Conservation (phyloP, 768 basidiomycete genomes). For the Antrodiella citrinella region DNA sequence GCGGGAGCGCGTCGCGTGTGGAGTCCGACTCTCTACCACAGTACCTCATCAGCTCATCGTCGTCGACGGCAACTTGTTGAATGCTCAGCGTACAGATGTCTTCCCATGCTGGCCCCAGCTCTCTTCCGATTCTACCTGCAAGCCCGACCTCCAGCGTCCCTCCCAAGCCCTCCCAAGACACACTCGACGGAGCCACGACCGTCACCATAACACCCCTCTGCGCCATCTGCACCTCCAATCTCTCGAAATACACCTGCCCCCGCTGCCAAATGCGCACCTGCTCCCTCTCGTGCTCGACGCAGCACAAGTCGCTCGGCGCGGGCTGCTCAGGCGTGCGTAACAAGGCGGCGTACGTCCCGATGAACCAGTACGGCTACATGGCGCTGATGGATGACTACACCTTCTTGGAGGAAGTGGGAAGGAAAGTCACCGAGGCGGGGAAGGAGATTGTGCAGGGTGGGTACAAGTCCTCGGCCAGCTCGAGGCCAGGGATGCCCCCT, state of each 20-base stretch:
- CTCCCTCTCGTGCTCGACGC: constrained; percentile 56
- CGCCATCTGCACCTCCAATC: constrained; percentile 36
- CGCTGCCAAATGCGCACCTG: constrained; percentile 66
- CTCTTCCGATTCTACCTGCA: not conserved
- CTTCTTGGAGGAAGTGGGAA: constrained; percentile 75
- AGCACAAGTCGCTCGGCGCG: constrained; percentile 51
- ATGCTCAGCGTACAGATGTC: no score
- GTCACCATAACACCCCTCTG: constrained; percentile 28
- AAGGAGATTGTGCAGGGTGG: constrained; percentile 59
- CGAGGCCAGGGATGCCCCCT: constrained; percentile 2
- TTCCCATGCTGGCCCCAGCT: not conserved
- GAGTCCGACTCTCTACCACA: no score
- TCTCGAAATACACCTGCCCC: constrained; percentile 72
- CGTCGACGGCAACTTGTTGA: no score
- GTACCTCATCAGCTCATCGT: no score
- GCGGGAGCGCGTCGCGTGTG: not conserved
- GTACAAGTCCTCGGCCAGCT: constrained; percentile 29
- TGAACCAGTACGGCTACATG: constrained; percentile 82
- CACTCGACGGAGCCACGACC: constrained; percentile 4
- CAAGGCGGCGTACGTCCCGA: constrained; percentile 64
- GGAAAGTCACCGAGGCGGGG: constrained; percentile 71
- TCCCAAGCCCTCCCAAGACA: not conserved
- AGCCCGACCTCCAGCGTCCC: not conserved
- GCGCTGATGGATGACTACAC: constrained; percentile 85
- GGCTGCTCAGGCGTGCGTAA: constrained; percentile 69